Base-by-base conservation (phyloP, 1,284 basidiomycete species). In the Fomitopsis palustris region DNA sequence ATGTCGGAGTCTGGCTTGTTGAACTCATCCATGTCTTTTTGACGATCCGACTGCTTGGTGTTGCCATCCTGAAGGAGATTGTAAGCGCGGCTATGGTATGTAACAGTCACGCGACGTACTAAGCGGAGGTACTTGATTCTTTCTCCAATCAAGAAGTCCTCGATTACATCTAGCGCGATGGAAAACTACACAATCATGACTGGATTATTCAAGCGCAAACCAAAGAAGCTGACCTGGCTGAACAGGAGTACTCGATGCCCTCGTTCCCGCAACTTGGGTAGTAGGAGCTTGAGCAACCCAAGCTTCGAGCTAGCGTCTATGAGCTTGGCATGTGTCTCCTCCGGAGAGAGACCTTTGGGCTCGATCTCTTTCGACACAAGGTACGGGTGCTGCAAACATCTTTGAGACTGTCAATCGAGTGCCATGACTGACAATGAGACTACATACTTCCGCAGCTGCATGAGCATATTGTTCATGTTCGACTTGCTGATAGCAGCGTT, bases 211-310 rank as follows among this genome's bases (percentile, higher is more conserved):
- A n/a, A n/a, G n/a, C n/a, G n/a, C 21, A 25, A 31, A 25, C 23
- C 19, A 53, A 52, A 58, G 41, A 21, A 55, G 65, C 81, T 68
- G 74, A 96, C 97, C 80, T 99, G 97, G 74, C 95, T 97, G 77
- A 99, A 99, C 27, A 99, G 78, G 23, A 99, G 80, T n/a, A 98
- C 88, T 27, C 97, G 88, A 75, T 99, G 97, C 0, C 95, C 95
- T 43, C 89, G 86, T 55, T 86, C 85, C 70, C 93, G 94, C 56
- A 99, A 82, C 73, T 95, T 93, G 0, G 93, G 92, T 39, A 99
- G 79, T 52, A 98, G 76, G 53, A 79, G 74, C 72, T 90, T 93
- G 45, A 99, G 80, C 56, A 97, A 83, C 33, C 88, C 85, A 54
- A 99, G 78, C 75, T 98, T 98, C 35, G 90, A 86, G 65, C 93